A percentile compares a stretch with the other conserved stretches of the same genome.
Conservation (phyloP, 495 filamentous ascomycete genomes). For the Penicillium riverlandense region DNA sequence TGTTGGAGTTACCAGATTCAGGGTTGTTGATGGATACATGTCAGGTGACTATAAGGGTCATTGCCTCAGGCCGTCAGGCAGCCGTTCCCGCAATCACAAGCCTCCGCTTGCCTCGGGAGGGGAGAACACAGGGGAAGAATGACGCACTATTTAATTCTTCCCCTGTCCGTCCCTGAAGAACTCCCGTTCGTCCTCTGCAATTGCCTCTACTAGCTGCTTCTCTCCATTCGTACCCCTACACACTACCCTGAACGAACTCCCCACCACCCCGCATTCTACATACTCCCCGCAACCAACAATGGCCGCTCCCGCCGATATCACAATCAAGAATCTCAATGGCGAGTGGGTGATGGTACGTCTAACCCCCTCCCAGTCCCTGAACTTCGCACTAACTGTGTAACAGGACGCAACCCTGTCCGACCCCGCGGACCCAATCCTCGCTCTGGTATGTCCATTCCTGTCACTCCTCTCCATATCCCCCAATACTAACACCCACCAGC, state of each 20-base stretch:
- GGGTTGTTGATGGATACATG: too few species aligned
- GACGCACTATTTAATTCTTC: background rate
- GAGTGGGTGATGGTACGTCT: constrained; percentile 68
- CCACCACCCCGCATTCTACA: constrained; percentile 9
- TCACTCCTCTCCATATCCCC: background rate
- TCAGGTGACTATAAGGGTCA: background rate
- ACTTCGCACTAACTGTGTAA: constrained; percentile 1
- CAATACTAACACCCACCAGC: constrained; percentile 32
- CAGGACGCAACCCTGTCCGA: constrained; percentile 79
- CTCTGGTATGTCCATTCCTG: constrained; percentile 40
- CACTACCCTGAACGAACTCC: background rate
- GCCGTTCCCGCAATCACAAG: constrained; percentile 1
- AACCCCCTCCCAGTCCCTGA: background rate
- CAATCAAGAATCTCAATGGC: constrained; percentile 66
- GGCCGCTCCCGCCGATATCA: constrained; percentile 73
- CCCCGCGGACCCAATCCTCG: constrained; percentile 61
- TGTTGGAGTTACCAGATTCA: background rate
- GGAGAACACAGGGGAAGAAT: background rate
- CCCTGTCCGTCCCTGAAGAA: too few species aligned
- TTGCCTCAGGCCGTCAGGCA: constrained; percentile 4
- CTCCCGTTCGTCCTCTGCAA: background rate
- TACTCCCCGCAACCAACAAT: constrained; percentile 42
- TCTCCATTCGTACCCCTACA: background rate
- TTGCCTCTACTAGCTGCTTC: background rate
- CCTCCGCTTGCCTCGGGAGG: constrained; percentile 21